phyloP scores from a whole-genome alignment of 495 filamentous ascomycete species.

The Penicillium cosmopolitanum region DNA sequence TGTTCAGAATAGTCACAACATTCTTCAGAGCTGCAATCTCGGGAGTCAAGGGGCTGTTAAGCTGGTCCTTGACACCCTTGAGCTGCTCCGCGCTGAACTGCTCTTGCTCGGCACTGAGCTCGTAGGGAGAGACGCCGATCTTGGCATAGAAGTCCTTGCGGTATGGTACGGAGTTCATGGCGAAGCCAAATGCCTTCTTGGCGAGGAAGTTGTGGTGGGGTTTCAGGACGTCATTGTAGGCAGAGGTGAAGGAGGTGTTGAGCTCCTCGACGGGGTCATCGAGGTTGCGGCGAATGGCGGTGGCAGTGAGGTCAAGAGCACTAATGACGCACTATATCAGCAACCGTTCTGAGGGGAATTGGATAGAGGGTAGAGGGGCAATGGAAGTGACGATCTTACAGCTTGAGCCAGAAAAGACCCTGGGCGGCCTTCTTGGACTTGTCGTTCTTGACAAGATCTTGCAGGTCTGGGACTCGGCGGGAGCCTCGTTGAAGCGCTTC shows the following conservation, averaged over 20 bases:
- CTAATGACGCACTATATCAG: constrained; percentile 43
- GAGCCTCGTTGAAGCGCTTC: constrained; percentile 76
- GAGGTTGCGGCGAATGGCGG: constrained; percentile 79
- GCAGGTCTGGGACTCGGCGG: constrained; percentile 77
- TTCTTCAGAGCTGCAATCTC: constrained; percentile 79
- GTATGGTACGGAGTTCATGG: constrained; percentile 92
- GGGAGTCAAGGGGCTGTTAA: constrained; percentile 60
- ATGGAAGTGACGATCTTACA: constrained; percentile 57
- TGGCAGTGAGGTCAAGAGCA: constrained; percentile 88
- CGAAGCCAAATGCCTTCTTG: constrained; percentile 86
- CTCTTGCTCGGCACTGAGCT: constrained; percentile 61
- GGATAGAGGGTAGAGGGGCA: neutral
- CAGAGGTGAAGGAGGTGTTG: constrained; percentile 77
- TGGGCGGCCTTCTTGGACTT: constrained; percentile 85
- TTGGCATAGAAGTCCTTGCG: constrained; percentile 88
- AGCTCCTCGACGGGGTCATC: constrained; percentile 71
- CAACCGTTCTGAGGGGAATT: neutral
- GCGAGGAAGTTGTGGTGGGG: constrained; percentile 85
- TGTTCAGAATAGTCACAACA: constrained; percentile 73
- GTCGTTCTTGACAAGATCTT: constrained; percentile 83
- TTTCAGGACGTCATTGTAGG: constrained; percentile 86
- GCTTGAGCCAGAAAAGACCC: constrained; percentile 87
- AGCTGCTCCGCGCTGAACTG: constrained; percentile 50
- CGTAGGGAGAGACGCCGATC: constrained; percentile 16
- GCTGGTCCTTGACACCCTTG: constrained; percentile 42